Base-by-base conservation (phyloP, 208 protist genomes). In the Leishmania martiniquensis region DNA sequence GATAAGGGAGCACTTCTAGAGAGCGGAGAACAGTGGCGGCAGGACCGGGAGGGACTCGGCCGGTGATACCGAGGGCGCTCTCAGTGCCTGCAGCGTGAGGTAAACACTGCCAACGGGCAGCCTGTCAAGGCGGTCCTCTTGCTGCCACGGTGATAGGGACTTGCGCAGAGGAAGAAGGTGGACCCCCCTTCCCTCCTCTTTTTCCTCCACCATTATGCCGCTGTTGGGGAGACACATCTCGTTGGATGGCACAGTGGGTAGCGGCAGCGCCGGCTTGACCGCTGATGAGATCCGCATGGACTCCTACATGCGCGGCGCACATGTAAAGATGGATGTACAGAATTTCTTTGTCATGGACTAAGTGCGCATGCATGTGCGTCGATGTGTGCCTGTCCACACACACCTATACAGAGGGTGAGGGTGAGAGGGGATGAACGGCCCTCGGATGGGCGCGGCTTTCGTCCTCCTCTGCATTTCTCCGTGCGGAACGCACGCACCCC, bases 1-100 rank as follows among this genome's bases (percentile, higher is more conserved):
- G 55, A 69, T 91, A 25, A 73, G 54, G 15, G 78, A 78, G 12
- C 83, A 91, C 67, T 85, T 87, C 63, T 86, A 42, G 52, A 68
- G 55, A 10, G 44, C 22, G 0, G 44, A 29, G n/a, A 37, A 68
- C 63, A n/a, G 63, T 39, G n/a, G 32, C 67, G 67, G 67, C 67
- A 22, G n/a, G n/a, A 15, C 5, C 17, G 47, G 45, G 42, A 47
- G 29, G 17, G 17, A 1, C 39, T 34, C 1, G n/a, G 22, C 63
- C 47, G 39, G 39, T 15, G 25, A 25, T 22, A 49, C 63, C 15
- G 37, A 68, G 1, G 22, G 47, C 37, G 20, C 63, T 44, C 22
- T 17, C 9, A 68, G 22, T 29, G 39, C 63, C 15, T 12, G 22
- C 7, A 39, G 37, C 34, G 20, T 49, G 39, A 68, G 34, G 63